Percentiles rank a stretch among this genome's conserved stretches.
Conservation (phyloP, 441 rosid species). For the Adansonia madagascariensis region DNA sequence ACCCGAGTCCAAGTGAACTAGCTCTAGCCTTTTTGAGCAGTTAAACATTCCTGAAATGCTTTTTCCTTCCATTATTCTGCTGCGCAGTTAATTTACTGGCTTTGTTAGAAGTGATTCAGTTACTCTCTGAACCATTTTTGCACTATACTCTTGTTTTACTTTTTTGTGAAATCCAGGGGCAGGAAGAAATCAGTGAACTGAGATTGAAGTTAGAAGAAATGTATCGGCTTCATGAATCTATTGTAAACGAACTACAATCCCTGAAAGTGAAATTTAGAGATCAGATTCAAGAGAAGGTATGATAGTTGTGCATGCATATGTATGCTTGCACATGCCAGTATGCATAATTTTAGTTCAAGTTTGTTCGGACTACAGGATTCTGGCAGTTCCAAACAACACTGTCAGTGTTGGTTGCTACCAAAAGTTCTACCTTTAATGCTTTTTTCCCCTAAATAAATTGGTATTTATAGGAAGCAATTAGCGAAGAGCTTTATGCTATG, state of each 20-base stretch:
- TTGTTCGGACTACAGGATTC: background rate
- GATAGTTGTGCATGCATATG: conserved; percentile 19
- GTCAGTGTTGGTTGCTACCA: background rate
- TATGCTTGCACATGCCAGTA: background rate
- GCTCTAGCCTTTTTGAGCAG: background rate
- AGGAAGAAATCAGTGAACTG: conserved; percentile 54
- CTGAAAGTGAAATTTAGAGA: conserved; percentile 58
- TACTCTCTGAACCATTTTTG: conserved; percentile 5
- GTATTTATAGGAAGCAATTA: conserved; percentile 56
- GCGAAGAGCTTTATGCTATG: conserved; percentile 60
- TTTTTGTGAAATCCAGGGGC: conserved; percentile 50
- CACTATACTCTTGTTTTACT: background rate
- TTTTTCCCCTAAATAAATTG: conserved; percentile 24
- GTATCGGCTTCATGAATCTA: conserved; percentile 53
- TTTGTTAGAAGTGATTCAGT: background rate
- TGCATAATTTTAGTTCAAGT: conserved; percentile 3
- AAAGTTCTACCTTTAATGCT: background rate
- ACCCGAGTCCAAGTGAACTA: too few species aligned
- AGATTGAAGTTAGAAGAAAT: conserved; percentile 55
- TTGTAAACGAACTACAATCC: conserved; percentile 59
- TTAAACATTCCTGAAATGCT: conserved; percentile 10
- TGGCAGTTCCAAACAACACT: background rate
- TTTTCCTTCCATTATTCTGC: conserved; percentile 10
- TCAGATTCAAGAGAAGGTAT: conserved; percentile 70
- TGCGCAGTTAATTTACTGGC: background rate